These are phyloP conservation scores for Rhytidiadelphus loreus DNA, from an alignment of 225 moss, liverwort and hornwort genomes.

Conservation along the genomic window DNA sequence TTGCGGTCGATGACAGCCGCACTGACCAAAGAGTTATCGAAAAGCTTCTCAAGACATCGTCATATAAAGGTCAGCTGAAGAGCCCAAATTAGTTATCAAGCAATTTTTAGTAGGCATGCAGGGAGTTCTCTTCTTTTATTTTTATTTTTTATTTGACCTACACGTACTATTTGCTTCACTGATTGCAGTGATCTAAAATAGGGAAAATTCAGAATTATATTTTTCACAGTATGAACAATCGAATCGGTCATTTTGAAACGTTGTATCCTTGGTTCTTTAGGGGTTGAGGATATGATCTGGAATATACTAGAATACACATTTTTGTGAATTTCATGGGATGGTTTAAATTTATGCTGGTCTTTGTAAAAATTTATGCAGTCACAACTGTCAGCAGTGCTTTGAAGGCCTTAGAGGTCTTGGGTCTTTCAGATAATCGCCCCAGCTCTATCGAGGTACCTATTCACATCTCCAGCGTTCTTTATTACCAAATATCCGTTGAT, in stretches of 20 bases:
- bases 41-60: constrained; percentile 37
- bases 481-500: background rate
- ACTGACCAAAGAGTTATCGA: constrained; percentile 38
- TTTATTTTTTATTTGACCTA: background rate
- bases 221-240: background rate
- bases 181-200: background rate
- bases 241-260: background rate
- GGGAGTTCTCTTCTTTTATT: background rate
- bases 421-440: constrained; percentile 31
- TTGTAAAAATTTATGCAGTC: constrained; percentile 31
- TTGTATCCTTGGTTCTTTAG: background rate
- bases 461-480: background rate
- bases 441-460: constrained; percentile 9
- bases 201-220: background rate
- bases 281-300: background rate
- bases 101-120: background rate
- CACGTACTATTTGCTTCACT: too few species aligned
- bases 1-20: constrained; percentile 46
- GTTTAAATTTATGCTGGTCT: background rate
- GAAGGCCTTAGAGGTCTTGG: constrained; percentile 70
- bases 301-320: background rate
- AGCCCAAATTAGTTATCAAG: background rate
- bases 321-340: background rate
- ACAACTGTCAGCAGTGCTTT: constrained; percentile 66
- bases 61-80: constrained; percentile 31